A percentile compares a stretch with the other conserved stretches of the same genome.
These are phyloP conservation scores for Vigna mungo DNA, from an alignment of 306 rosid genomes.

Conservation along the genomic window DNA sequence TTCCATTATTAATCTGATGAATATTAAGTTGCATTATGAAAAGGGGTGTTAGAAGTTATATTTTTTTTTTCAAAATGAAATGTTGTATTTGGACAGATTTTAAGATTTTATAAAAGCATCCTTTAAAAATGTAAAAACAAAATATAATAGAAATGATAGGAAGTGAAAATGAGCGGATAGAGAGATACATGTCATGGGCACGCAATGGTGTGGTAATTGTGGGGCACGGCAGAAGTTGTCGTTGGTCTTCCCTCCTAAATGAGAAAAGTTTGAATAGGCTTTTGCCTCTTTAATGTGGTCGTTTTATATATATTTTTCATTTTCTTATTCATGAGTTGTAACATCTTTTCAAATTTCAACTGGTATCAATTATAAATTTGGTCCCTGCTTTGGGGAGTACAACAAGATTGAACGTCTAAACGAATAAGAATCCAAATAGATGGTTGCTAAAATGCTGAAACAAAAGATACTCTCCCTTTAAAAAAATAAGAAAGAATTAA, in stretches of 20 bases:
- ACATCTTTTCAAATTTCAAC: conserved; percentile 15
- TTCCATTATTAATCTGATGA: too few relatives aligned
- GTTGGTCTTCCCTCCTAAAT: conserved; percentile 11
- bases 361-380: neutral
- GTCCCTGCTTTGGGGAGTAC: neutral
- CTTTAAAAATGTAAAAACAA: too few relatives aligned
- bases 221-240: neutral
- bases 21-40: too few relatives aligned
- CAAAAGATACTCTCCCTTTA: conserved; percentile 14
- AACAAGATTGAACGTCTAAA: conserved; percentile 19
- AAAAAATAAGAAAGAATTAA: neutral
- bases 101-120: neutral
- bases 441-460: neutral
- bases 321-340: neutral
- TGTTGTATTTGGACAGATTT: neutral
- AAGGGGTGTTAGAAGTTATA: too few relatives aligned
- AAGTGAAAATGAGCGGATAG: too few relatives aligned
- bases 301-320: too few relatives aligned
- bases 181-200: neutral
- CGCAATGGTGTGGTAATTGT: neutral
- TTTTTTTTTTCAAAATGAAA: too few relatives aligned
- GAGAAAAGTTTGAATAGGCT: conserved; percentile 13
- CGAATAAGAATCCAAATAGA: conserved; percentile 15
- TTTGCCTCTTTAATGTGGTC: neutral
- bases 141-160: neutral